Evolutionary conservation across 1,284 basidiomycete genomes (phyloP), one percentile per base, ranked within the genome.

Genomic region (Leccinum fallax): DNA sequence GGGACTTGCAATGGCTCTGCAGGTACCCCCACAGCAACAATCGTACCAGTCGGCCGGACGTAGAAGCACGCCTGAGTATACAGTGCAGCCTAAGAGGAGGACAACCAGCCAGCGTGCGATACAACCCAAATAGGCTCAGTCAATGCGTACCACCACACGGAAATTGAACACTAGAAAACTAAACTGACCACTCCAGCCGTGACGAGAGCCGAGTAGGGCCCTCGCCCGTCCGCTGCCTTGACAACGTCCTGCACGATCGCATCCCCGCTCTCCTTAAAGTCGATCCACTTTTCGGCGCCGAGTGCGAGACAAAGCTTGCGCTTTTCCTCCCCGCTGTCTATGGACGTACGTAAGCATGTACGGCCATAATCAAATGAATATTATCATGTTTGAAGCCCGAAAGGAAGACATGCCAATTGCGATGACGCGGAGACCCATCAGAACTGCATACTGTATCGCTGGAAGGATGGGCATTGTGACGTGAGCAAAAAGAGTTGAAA

Each of bases 241-340:
- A 85, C 75, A 26, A 90, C 80, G 43, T 85, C 83, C 28, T 76
- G 68, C 9, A 83, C 76, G 38, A 89, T 67, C 6, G 24, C 58
- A 61, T 86, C 76, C n/a, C 73, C 70, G 28, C 76, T 79, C 57
- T 80, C 80, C 69, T 79, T 84, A 77, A 91, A 92, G 77, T 93
- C 90, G 64, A 93, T 74, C 81, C 85, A 92, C 64, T 79, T 82
- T 68, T 89, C 84, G 2, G 89, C 88, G 10, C 90, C 91, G 56
- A 90, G 82, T 46, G 75, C 67, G 58, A 82, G 66, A 65, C 80
- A 83, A n/a, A 91, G 76, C 38, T 83, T 75, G 61, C 82, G 82
- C 78, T 93, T 93, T 43, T 80, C 82, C 15, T 80, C 83, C 34
- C 89, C 89, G 4, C 84, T 87, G 69, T 90, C 85, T 85, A 48